phyloP scores from a whole-genome alignment of 2,329 filamentous ascomycete species.

The Penicillium sp. region DNA sequence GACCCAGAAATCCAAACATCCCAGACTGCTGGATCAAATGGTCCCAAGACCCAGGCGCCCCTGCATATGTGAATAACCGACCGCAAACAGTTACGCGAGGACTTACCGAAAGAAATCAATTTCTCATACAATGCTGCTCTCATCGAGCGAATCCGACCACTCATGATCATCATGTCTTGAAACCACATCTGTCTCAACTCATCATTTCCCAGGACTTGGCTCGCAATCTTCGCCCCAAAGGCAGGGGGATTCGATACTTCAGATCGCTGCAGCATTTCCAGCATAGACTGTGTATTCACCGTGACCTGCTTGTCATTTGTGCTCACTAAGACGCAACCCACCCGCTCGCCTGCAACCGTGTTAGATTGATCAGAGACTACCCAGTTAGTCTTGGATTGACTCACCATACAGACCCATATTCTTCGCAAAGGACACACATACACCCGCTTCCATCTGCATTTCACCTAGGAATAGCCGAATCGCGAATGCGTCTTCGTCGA shows the following conservation, averaged over 20 bases:
- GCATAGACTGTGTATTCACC: conserved; percentile 17
- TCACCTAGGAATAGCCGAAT: conserved; percentile 46
- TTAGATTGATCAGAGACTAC: not conserved
- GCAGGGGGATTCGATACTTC: conserved; percentile 95
- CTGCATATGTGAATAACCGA: conserved; percentile 41
- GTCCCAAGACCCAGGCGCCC: conserved; percentile 68
- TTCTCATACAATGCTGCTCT: conserved; percentile 71
- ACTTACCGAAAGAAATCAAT: conserved; percentile 45
- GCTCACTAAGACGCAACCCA: conserved; percentile 17
- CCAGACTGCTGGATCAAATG: conserved; percentile 81
- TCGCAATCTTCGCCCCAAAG: conserved; percentile 85
- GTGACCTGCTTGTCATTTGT: conserved; percentile 11
- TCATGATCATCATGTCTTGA: conserved; percentile 85
- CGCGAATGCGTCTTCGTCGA: conserved; percentile 29
- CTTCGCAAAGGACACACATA: conserved; percentile 62
- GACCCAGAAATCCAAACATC: conserved; percentile 83
- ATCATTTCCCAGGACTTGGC: conserved; percentile 74
- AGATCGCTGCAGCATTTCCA: conserved; percentile 64
- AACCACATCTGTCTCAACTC: conserved; percentile 83
- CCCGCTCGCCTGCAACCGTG: conserved; percentile 15
- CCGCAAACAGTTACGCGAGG: not conserved
- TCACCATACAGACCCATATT: conserved; percentile 41
- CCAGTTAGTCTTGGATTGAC: not conserved
- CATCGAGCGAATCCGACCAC: conserved; percentile 88
- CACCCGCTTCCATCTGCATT: conserved; percentile 69